Base-by-base conservation (phyloP, 1,139 yeast species). In the Debaryomyces robertsiae region DNA sequence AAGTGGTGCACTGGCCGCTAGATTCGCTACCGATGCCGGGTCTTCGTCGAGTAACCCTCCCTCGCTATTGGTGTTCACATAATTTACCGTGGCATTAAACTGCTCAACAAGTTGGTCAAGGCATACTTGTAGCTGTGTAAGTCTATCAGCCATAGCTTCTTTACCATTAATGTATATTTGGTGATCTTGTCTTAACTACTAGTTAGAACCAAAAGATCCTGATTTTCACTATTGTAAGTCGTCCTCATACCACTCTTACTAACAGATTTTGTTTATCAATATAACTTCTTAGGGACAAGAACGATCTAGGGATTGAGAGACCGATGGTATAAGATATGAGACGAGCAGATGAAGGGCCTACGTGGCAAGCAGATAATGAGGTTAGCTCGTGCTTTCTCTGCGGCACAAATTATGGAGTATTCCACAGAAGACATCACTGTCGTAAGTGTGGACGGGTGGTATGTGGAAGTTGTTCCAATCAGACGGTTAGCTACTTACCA, bases 61-160 rank as follows among this genome's bases (percentile, higher is more conserved):
- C 35, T 67, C 73, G 41, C 72, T 59, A 44, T 69, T 61, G 17
- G 62, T 57, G 59, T 89, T 94, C 32, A 91, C 84, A 56, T 90
- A 90, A 59, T 88, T 87, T 41, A 93, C 73, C 1, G 97, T 84
- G 5, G 97, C 94, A 59, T 88, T 86, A 68, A 90, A 88, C 66
- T 91, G 97, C 49, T 88, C 96, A 42, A 89, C 81, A 43, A 93
- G 79, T 69, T 86, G 96, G 63, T 93, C 98, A 36, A 93, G 69
- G 53, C 98, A 90, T 34, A 87, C 78, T 58, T 93, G 98, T 27
- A 93, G 76, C 60, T 93, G 98, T 1, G 98, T 90, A 29, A 93
- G 71, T 55, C 98, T 71, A 64, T 93, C 98, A 0, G 96, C 74
- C 87, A 82, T 82, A 30, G 31, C 23, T 15, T 22, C 9, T 15